Percentiles rank a stretch among this genome's conserved stretches.
Conservation (phyloP, 805 yeast genomes). For the Candida oleophila region DNA sequence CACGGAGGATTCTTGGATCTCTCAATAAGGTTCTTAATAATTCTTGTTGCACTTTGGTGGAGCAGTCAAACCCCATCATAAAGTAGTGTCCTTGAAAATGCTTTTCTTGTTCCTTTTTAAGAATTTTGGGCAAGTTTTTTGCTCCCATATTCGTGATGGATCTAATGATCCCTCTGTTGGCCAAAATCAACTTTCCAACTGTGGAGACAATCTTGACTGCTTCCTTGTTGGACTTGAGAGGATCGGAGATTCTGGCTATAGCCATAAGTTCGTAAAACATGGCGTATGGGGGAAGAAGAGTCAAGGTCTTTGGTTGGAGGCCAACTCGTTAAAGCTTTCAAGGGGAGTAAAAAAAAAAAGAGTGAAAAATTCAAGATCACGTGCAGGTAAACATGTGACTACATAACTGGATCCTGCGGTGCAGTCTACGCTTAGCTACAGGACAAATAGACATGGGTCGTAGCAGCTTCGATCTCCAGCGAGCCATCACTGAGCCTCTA, state of each 20-base stretch:
- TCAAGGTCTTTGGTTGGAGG: no score
- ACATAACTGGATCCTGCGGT: no score
- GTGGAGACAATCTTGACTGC: conserved; percentile 51
- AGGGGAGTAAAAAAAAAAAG: background rate
- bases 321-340: no score
- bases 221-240: conserved; percentile 40
- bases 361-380: background rate
- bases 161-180: conserved; percentile 93
- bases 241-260: conserved; percentile 76
- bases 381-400: background rate
- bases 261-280: conserved; percentile 93
- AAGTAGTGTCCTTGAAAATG: conserved; percentile 92
- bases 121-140: conserved; percentile 73
- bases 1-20: conserved; percentile 89
- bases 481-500: no score
- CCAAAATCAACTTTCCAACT: conserved; percentile 76
- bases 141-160: conserved; percentile 78
- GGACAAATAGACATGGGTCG: background rate
- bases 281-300: no score
- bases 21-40: conserved; percentile 73
- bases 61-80: conserved; percentile 80
- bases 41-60: conserved; percentile 84
- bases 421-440: background rate
- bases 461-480: no score
- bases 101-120: conserved; percentile 81